These are phyloP conservation scores for Sclerotinia borealis DNA, from an alignment of 2,329 filamentous ascomycete species.

Conservation along the genomic window DNA sequence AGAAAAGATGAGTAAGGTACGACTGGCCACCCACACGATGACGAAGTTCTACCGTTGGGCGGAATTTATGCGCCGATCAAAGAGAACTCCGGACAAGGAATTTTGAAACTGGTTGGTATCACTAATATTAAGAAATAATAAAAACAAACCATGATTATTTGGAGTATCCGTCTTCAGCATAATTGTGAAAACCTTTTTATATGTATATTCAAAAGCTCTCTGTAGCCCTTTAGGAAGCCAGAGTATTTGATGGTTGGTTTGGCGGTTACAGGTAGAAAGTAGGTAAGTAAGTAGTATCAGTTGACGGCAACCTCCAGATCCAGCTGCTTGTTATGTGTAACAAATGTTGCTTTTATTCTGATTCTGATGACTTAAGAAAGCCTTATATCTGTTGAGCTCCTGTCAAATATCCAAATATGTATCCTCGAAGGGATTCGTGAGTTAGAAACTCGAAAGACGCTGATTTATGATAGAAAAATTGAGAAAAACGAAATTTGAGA, in stretches of 20 bases:
- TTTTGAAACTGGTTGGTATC: not conserved
- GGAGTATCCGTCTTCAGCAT: conserved; percentile 33
- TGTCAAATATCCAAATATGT: not conserved
- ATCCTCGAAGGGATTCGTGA: not conserved
- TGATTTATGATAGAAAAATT: conserved; percentile 1
- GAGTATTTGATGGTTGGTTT: not conserved
- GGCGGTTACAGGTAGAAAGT: not conserved
- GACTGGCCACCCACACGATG: not conserved
- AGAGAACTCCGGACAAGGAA: conserved; percentile 1
- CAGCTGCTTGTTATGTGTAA: not conserved
- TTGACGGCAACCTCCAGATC: not conserved
- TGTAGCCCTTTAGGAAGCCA: not conserved
- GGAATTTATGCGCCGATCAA: conserved; percentile 15
- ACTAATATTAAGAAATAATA: not conserved
- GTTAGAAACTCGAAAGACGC: not conserved
- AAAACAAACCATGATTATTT: conserved; percentile 28
- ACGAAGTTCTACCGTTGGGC: not conserved
- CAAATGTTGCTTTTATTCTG: not conserved
- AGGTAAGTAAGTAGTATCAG: not conserved
- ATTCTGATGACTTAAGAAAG: not conserved
- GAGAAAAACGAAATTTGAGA: not conserved
- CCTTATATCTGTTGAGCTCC: not conserved
- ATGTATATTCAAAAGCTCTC: not conserved
- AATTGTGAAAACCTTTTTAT: conserved; percentile 18
- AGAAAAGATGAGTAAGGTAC: not conserved